Evolutionary conservation across 2,329 filamentous ascomycete genomes (phyloP).

Genomic region (Fusarium tanahbumbuense): DNA sequence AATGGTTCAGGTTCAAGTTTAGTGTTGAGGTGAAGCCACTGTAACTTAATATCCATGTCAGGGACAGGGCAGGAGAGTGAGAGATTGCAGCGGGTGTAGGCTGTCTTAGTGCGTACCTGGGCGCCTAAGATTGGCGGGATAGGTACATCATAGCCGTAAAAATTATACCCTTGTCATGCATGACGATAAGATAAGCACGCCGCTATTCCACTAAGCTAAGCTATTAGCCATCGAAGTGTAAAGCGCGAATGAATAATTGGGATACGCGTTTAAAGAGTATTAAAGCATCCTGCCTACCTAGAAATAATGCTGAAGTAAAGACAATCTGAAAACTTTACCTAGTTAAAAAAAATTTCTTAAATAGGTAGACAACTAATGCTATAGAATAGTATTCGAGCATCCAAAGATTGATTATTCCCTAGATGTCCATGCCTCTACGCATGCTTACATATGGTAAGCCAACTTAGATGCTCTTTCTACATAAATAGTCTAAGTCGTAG

Average conservation of each 20-base stretch:
- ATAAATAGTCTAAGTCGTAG: background rate
- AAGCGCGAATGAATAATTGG: background rate
- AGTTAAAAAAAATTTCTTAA: background rate
- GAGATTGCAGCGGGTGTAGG: slow-evolving; percentile 30
- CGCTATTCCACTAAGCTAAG: background rate
- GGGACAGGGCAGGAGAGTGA: slow-evolving; percentile 22
- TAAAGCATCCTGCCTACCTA: background rate
- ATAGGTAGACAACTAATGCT: background rate
- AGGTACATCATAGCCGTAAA: slow-evolving; percentile 23
- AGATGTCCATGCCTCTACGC: background rate
- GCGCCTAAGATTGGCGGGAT: slow-evolving; percentile 19
- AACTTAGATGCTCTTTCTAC: background rate
- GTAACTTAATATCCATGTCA: slow-evolving; percentile 19
- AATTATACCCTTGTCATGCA: slow-evolving; percentile 32
- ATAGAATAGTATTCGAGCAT: background rate
- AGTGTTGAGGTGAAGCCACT: slow-evolving; percentile 22
- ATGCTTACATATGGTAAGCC: background rate
- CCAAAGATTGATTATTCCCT: background rate
- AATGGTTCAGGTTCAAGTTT: background rate
- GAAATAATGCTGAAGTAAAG: too few species aligned
- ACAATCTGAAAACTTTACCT: too few species aligned
- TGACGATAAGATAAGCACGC: slow-evolving; percentile 37
- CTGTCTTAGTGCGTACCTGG: slow-evolving; percentile 24
- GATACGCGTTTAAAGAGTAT: background rate
- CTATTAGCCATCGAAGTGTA: background rate